These are phyloP conservation scores for Endocarpon pusillum DNA, from an alignment of 495 filamentous ascomycete species.

Conservation along the genomic window DNA sequence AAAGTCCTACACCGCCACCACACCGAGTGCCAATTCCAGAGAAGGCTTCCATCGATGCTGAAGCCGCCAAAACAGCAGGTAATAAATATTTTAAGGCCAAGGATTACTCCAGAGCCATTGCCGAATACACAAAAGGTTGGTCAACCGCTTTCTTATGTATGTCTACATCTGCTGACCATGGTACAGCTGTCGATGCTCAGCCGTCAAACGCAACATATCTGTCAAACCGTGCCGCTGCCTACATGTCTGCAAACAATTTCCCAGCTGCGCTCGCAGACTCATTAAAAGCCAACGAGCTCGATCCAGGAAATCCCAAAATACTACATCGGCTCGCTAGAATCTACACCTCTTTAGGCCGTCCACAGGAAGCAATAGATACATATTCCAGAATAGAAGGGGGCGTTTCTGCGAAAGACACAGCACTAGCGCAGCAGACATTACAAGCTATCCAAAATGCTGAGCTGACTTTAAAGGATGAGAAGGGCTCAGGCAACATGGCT, in stretches of 20 bases:
- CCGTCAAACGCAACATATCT: slow-evolving; percentile 74
- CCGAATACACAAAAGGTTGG: slow-evolving; percentile 88
- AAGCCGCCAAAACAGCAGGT: slow-evolving; percentile 76
- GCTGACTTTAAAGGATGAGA: slow-evolving; percentile 52
- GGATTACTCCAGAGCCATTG: slow-evolving; percentile 69
- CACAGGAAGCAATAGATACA: slow-evolving; percentile 71
- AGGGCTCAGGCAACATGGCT: slow-evolving; percentile 67
- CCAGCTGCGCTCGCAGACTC: slow-evolving; percentile 71
- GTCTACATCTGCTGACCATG: slow-evolving; percentile 1
- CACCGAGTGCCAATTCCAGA: slow-evolving; percentile 28
- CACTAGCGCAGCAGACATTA: slow-evolving; percentile 65
- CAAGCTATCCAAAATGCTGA: slow-evolving; percentile 68
- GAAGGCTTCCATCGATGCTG: slow-evolving; percentile 49
- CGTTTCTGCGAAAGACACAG: slow-evolving; percentile 66
- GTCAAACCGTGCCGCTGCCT: slow-evolving; percentile 86
- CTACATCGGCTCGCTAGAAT: slow-evolving; percentile 77
- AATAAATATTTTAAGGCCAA: slow-evolving; percentile 94
- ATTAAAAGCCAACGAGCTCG: slow-evolving; percentile 58
- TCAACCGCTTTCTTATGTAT: not conserved
- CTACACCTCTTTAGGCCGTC: slow-evolving; percentile 68
- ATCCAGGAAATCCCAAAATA: slow-evolving; percentile 70
- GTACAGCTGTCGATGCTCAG: slow-evolving; percentile 54
- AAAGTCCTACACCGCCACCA: slow-evolving; percentile 38
- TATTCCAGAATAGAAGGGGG: slow-evolving; percentile 46
- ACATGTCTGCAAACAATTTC: slow-evolving; percentile 68